Evolutionary conservation across 495 filamentous ascomycete genomes (phyloP).

Genomic region (Trichoderma asperelloides): DNA sequence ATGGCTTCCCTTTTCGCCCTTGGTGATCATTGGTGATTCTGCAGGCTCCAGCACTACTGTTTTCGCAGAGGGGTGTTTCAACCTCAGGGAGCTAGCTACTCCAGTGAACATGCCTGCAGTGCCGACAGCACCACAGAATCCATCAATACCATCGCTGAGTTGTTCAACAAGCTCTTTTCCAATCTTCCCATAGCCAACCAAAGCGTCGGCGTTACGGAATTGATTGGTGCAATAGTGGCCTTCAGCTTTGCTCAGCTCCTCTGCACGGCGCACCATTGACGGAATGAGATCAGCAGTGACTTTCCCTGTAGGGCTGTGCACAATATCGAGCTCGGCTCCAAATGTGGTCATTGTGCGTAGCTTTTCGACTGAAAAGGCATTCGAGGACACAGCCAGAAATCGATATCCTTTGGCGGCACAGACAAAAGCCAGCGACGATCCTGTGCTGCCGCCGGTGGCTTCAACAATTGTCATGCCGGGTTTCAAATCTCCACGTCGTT

Average conservation of each 20-base stretch:
- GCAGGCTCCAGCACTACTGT: slow-evolving; percentile 7
- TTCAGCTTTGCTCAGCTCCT: neutral
- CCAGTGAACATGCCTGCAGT: slow-evolving; percentile 13
- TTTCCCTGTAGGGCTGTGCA: neutral
- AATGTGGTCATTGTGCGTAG: slow-evolving; percentile 3
- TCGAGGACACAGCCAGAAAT: neutral
- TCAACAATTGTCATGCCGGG: slow-evolving; percentile 9
- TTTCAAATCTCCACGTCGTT: neutral
- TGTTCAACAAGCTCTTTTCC: slow-evolving; percentile 8
- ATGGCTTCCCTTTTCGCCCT: slow-evolving; percentile 4
- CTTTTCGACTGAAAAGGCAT: slow-evolving; percentile 6
- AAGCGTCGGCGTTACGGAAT: slow-evolving; percentile 25
- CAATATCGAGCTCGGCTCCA: slow-evolving; percentile 4
- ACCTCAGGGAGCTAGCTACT: slow-evolving; percentile 7
- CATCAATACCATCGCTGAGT: slow-evolving; percentile 10
- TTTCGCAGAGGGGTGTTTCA: neutral
- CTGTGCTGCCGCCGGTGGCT: slow-evolving; percentile 8
- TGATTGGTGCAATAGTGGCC: slow-evolving; percentile 31
- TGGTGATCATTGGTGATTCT: neutral
- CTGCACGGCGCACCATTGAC: neutral
- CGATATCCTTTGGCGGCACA: slow-evolving; percentile 8
- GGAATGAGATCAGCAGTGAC: slow-evolving; percentile 2
- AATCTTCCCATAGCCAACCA: slow-evolving; percentile 8
- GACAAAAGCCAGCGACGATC: slow-evolving; percentile 7
- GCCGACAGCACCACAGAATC: slow-evolving; percentile 12